A percentile compares a stretch with the other conserved stretches of the same genome.
These are phyloP conservation scores for Suhomyces anneliseae DNA, from an alignment of 1,139 yeast species.

Conservation along the genomic window DNA sequence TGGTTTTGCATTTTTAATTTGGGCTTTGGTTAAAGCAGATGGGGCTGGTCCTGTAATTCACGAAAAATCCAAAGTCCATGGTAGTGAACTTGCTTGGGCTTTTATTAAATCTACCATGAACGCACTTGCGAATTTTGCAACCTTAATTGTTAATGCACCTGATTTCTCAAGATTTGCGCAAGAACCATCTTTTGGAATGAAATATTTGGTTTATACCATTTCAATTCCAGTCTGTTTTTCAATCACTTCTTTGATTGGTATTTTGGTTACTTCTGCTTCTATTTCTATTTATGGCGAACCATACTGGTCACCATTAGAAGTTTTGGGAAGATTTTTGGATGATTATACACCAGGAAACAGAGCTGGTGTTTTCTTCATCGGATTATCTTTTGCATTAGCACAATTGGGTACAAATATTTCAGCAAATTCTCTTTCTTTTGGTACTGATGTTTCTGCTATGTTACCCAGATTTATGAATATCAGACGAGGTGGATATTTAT, in stretches of 20 bases:
- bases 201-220: slow-evolving; percentile 48
- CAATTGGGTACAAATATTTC: slow-evolving; percentile 91
- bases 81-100: slow-evolving; percentile 76
- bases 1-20: slow-evolving; percentile 72
- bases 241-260: slow-evolving; percentile 81
- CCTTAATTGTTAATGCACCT: slow-evolving; percentile 83
- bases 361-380: slow-evolving; percentile 86
- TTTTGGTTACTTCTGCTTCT: slow-evolving; percentile 82
- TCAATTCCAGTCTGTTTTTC: slow-evolving; percentile 79
- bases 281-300: slow-evolving; percentile 65
- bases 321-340: slow-evolving; percentile 64
- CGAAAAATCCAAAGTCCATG: slow-evolving; percentile 48
- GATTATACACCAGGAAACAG: slow-evolving; percentile 58
- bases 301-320: slow-evolving; percentile 85
- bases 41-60: slow-evolving; percentile 71
- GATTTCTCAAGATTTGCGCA: slow-evolving; percentile 86
- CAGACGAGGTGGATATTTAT: slow-evolving; percentile 70
- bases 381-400: slow-evolving; percentile 76
- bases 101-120: slow-evolving; percentile 78
- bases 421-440: slow-evolving; percentile 86
- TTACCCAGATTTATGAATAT: slow-evolving; percentile 72
- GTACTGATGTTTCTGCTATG: slow-evolving; percentile 86
- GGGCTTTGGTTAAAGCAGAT: slow-evolving; percentile 76
- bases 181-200: slow-evolving; percentile 41
- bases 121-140: slow-evolving; percentile 81